These are phyloP conservation scores for Aspergillus novoparasiticus DNA, from an alignment of 2,329 filamentous ascomycete genomes.

Conservation along the genomic window DNA sequence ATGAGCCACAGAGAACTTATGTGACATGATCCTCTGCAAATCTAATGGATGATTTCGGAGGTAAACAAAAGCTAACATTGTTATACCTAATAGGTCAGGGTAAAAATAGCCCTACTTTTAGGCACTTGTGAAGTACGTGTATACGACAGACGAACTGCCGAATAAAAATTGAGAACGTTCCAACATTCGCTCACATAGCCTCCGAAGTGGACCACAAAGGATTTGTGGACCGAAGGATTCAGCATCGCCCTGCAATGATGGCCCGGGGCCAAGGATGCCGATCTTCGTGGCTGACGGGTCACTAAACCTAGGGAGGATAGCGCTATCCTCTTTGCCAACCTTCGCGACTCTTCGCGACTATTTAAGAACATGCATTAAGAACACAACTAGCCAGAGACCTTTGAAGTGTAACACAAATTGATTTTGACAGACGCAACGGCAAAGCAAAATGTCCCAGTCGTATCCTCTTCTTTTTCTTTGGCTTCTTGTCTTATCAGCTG, in stretches of 20 bases:
- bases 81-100: background rate
- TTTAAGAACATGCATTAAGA: background rate
- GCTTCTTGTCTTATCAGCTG: background rate
- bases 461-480: background rate
- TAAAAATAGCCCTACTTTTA: background rate
- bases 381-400: background rate
- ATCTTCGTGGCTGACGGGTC: background rate
- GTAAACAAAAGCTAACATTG: background rate
- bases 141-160: background rate
- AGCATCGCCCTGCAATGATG: background rate
- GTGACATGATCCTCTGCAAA: background rate
- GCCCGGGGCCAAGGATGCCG: background rate
- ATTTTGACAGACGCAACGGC: background rate
- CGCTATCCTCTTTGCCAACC: background rate
- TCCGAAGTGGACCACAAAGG: background rate
- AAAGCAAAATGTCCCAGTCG: background rate
- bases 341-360: background rate
- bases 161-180: background rate
- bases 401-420: background rate
- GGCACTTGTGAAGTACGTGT: background rate
- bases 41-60: background rate
- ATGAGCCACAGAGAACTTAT: background rate
- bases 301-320: background rate
- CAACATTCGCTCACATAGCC: background rate
- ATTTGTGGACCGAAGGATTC: background rate